phyloP scores from a whole-genome alignment of 2,329 filamentous ascomycete species.

The Ceratocystis variospora region DNA sequence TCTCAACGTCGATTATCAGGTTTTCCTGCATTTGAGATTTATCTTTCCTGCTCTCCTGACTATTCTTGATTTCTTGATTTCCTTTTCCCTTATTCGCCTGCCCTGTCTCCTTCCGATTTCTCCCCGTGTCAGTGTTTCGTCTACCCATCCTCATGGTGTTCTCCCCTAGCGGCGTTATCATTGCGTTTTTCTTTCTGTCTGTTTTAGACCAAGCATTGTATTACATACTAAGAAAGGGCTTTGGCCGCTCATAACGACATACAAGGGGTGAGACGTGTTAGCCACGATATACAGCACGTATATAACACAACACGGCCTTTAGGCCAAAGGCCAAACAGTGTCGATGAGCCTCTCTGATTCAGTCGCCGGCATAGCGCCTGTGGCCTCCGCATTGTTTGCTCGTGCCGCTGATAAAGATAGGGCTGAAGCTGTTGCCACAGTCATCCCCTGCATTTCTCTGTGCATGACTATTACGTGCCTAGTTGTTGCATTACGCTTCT shows the following conservation, averaged over 20 bases:
- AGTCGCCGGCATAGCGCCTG: not conserved
- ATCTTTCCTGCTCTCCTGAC: not conserved
- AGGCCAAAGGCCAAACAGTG: not conserved
- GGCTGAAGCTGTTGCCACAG: constrained; percentile 19
- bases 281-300: too few species aligned
- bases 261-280: too few species aligned
- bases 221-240: not conserved
- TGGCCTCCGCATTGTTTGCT: not conserved
- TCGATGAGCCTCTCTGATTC: not conserved
- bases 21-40: not conserved
- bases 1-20: not conserved
- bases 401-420: not conserved
- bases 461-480: constrained; percentile 23
- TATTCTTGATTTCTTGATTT: not conserved
- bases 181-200: not conserved
- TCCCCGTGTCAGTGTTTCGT: not conserved
- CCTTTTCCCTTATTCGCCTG: not conserved
- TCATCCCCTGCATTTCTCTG: constrained; percentile 20
- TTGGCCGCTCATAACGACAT: not conserved
- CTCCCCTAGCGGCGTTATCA: not conserved
- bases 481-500: constrained; percentile 26
- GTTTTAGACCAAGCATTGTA: constrained; percentile 9
- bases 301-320: too few species aligned
- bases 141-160: not conserved
- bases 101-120: not conserved